Evolutionary conservation across 345 rosid species (phyloP).

Genomic region (Odontarrhena argentea): DNA sequence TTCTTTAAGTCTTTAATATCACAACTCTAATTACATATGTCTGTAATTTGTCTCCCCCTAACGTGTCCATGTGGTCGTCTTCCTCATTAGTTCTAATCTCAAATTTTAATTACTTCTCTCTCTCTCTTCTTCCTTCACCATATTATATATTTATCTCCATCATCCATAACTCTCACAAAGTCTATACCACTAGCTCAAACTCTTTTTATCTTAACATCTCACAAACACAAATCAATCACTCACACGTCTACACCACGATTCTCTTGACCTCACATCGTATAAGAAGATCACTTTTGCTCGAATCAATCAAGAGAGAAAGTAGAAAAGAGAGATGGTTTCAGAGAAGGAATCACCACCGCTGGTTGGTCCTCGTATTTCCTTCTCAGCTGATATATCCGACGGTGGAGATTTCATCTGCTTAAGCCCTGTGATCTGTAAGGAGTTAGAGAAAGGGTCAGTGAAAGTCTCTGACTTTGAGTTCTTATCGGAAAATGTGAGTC

Average conservation of each 20-base stretch:
- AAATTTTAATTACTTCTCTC: neutral
- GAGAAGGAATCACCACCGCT: constrained; percentile 51
- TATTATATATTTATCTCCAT: constrained; percentile 28
- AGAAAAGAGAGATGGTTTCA: constrained; percentile 42
- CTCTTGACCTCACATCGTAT: constrained; percentile 3
- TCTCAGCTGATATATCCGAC: constrained; percentile 73
- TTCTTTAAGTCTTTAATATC: constrained; percentile 4
- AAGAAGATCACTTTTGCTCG: constrained; percentile 27
- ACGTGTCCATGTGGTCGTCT: constrained; percentile 45
- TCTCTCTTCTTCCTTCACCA: neutral
- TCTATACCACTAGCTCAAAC: constrained; percentile 39
- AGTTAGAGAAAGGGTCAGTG: constrained; percentile 40
- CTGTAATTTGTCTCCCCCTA: constrained; percentile 41
- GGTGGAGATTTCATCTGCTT: constrained; percentile 68
- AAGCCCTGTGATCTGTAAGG: constrained; percentile 43
- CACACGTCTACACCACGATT: constrained; percentile 38
- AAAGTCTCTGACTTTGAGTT: constrained; percentile 83
- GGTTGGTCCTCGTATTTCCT: constrained; percentile 71
- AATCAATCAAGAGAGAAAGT: neutral
- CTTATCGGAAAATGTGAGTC: constrained; percentile 56
- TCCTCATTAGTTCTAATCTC: constrained; percentile 27
- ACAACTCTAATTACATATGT: constrained; percentile 36
- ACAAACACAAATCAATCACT: constrained; percentile 27
- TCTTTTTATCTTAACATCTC: constrained; percentile 20
- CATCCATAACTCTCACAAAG: constrained; percentile 32